Conservation (phyloP, 805 yeast genomes). For the Lachancea thermotolerans region DNA sequence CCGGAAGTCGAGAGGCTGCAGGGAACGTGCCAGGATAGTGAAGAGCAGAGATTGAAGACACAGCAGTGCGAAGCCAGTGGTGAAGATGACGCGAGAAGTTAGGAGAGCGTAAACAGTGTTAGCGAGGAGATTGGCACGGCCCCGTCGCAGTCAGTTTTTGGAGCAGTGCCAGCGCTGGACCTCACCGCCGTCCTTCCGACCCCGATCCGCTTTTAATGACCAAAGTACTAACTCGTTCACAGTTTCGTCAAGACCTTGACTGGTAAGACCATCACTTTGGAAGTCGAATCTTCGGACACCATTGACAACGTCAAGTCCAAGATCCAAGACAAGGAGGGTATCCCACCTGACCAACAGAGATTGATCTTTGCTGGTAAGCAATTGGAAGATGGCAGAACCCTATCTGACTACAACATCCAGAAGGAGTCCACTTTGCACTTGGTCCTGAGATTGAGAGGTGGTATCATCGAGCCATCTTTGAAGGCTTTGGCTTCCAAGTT, state of each 20-base stretch:
- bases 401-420: conserved; percentile 99
- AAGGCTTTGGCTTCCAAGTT: conserved; percentile 98
- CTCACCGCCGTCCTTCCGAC: too few relatives aligned
- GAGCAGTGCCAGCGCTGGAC: too few relatives aligned
- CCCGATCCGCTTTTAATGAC: too few relatives aligned
- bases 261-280: conserved; percentile 94
- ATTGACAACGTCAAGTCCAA: conserved; percentile 98
- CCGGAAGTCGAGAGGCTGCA: too few relatives aligned
- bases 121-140: too few relatives aligned
- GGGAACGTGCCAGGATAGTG: too few relatives aligned
- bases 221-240: conserved; percentile 10
- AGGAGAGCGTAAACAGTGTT: too few relatives aligned
- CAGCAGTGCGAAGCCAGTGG: too few relatives aligned
- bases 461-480: conserved; percentile 99
- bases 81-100: too few relatives aligned
- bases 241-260: conserved; percentile 80
- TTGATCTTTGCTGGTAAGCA: conserved; percentile 99
- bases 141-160: too few relatives aligned
- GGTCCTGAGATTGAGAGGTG: conserved; percentile 96
- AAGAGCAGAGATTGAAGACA: too few relatives aligned
- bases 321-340: conserved; percentile 99
- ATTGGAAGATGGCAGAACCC: conserved; percentile 98
- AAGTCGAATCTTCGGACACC: conserved; percentile 98
- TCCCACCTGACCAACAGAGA: conserved; percentile 99
- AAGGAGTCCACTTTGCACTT: conserved; percentile 97